These are phyloP conservation scores for Paratrimastix pyriformis DNA, from an alignment of 78 protist species.

Conservation along the genomic window DNA sequence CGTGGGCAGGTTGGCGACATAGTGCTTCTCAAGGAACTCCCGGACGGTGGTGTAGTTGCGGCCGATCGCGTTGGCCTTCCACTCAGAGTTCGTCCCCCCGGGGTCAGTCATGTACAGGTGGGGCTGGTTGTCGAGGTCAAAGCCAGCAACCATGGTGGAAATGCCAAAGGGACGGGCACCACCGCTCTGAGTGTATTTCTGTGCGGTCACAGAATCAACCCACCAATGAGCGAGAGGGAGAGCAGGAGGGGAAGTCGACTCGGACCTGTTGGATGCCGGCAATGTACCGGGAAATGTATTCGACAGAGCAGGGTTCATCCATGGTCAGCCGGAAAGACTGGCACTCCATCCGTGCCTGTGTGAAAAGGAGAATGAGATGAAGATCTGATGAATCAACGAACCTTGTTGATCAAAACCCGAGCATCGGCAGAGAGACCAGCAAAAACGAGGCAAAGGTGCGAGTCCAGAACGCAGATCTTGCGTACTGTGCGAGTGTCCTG, in stretches of 20 bases:
- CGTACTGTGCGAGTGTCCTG: slow-evolving; percentile 92
- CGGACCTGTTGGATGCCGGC: slow-evolving; percentile 57
- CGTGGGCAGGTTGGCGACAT: not conserved
- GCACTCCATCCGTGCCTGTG: slow-evolving; percentile 83
- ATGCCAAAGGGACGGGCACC: slow-evolving; percentile 99
- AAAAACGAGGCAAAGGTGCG: slow-evolving; percentile 82
- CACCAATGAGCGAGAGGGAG: not conserved
- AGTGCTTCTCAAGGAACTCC: slow-evolving; percentile 73
- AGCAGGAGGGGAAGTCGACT: slow-evolving; percentile 44
- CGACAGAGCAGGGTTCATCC: slow-evolving; percentile 85
- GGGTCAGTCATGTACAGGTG: slow-evolving; percentile 92
- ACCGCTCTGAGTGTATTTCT: slow-evolving; percentile 88
- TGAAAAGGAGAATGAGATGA: not conserved
- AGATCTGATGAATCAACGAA: not conserved
- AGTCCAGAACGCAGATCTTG: slow-evolving; percentile 87
- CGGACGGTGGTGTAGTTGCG: slow-evolving; percentile 71
- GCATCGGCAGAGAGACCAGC: slow-evolving; percentile 97
- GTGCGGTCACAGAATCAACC: not conserved
- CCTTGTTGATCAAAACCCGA: slow-evolving; percentile 73
- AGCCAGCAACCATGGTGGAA: slow-evolving; percentile 86
- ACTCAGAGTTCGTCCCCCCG: slow-evolving; percentile 77
- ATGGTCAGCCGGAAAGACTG: slow-evolving; percentile 83
- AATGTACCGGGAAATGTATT: slow-evolving; percentile 76
- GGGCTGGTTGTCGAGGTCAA: slow-evolving; percentile 77
- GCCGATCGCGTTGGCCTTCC: slow-evolving; percentile 83